phyloP scores from a whole-genome alignment of 2,329 filamentous ascomycete species.

The Colletotrichum sansevieriae region DNA sequence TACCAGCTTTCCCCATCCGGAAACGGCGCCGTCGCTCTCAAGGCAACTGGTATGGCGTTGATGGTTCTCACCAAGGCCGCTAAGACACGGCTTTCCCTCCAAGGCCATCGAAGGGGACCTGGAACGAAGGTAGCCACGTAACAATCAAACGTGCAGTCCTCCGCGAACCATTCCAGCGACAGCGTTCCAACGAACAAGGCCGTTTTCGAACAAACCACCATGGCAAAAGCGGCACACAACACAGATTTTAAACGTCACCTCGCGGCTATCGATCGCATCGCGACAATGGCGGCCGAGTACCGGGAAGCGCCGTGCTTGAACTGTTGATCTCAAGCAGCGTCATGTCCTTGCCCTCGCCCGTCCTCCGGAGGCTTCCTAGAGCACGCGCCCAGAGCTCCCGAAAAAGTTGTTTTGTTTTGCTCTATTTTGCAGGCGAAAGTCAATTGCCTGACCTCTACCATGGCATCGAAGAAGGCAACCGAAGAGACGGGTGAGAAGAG shows the following conservation, averaged over 20 bases:
- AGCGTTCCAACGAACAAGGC: neutral
- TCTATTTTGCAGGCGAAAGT: conserved; percentile 24
- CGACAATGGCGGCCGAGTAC: too few relatives aligned
- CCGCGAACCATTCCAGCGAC: conserved; percentile 6
- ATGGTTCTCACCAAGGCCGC: conserved; percentile 15
- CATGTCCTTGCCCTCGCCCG: conserved; percentile 13
- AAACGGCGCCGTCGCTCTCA: conserved; percentile 29
- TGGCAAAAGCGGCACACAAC: neutral
- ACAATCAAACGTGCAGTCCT: conserved; percentile 23
- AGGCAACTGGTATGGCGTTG: conserved; percentile 6
- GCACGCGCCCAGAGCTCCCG: conserved; percentile 2
- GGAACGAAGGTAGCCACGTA: conserved; percentile 4
- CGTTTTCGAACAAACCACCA: conserved; percentile 3
- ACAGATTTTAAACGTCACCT: neutral
- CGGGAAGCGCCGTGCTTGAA: conserved; percentile 5
- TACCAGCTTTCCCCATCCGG: conserved; percentile 19
- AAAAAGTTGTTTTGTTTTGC: neutral
- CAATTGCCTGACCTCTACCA: conserved; percentile 16
- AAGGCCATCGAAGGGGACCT: neutral
- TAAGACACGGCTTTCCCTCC: neutral
- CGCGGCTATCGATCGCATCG: conserved; percentile 1
- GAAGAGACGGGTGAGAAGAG: neutral
- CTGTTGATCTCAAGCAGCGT: conserved; percentile 2
- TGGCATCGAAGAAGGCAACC: neutral
- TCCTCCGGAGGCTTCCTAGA: conserved; percentile 8